A percentile compares a stretch with the other conserved stretches of the same genome.
Conservation (phyloP, 2,329 filamentous ascomycete species). For the Fonsecaea pedrosoi region DNA sequence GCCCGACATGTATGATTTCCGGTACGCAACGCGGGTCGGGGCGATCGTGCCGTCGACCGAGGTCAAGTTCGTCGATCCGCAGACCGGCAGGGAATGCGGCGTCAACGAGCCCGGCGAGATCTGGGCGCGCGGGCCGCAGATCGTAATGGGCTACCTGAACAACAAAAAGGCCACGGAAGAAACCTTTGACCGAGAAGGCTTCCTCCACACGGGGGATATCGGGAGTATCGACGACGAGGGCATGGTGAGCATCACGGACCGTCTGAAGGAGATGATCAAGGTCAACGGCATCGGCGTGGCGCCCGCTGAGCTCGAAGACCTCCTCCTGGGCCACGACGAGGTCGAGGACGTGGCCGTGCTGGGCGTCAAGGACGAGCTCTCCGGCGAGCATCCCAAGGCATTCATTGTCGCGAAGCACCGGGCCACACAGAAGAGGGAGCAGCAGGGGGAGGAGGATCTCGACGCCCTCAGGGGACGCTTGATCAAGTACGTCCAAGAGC, state of each 20-base stretch:
- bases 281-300: slow-evolving; percentile 59
- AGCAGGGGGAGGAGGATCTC: not conserved
- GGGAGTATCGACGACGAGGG: slow-evolving; percentile 63
- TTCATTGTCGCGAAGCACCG: slow-evolving; percentile 50
- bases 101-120: slow-evolving; percentile 63
- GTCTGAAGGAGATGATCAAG: slow-evolving; percentile 66
- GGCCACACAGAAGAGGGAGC: slow-evolving; percentile 16
- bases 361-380: slow-evolving; percentile 48
- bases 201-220: slow-evolving; percentile 71
- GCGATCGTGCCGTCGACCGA: slow-evolving; percentile 63
- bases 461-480: slow-evolving; percentile 16
- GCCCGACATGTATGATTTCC: slow-evolving; percentile 61
- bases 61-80: slow-evolving; percentile 62
- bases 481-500: slow-evolving; percentile 46
- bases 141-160: slow-evolving; percentile 80
- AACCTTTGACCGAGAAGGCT: slow-evolving; percentile 68
- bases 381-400: slow-evolving; percentile 47
- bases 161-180: slow-evolving; percentile 73
- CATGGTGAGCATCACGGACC: slow-evolving; percentile 74
- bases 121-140: slow-evolving; percentile 78
- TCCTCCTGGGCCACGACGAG: slow-evolving; percentile 53
- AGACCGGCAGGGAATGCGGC: slow-evolving; percentile 59
- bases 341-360: slow-evolving; percentile 57
- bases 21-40: slow-evolving; percentile 57
- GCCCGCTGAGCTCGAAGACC: slow-evolving; percentile 56